Percentiles rank a stretch among this genome's conserved stretches.
These are phyloP conservation scores for Papiliotrema fonsecae DNA, from an alignment of 1,284 basidiomycete species.

Conservation along the genomic window DNA sequence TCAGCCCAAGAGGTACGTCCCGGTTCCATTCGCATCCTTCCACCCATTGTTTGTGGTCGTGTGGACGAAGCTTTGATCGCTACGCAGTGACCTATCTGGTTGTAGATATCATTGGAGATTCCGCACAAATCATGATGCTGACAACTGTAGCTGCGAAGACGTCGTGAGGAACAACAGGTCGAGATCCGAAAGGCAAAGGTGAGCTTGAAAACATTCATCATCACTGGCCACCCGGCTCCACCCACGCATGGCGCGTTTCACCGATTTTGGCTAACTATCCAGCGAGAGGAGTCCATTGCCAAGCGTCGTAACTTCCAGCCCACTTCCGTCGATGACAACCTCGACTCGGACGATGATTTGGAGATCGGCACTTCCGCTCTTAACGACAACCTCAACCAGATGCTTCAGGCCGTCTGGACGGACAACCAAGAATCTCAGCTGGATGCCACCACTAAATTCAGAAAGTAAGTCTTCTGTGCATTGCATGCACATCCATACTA, in stretches of 20 bases:
- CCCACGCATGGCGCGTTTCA: no score
- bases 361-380: constrained; percentile 51
- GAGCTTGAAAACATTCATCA: no score
- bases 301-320: constrained; percentile 90
- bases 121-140: neutral
- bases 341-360: constrained; percentile 74
- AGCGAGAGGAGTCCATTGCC: constrained; percentile 90
- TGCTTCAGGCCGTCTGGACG: constrained; percentile 91
- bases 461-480: constrained; percentile 62
- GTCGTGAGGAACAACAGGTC: constrained; percentile 93
- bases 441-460: constrained; percentile 91
- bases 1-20: constrained; percentile 46
- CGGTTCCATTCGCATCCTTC: neutral
- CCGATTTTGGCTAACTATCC: neutral
- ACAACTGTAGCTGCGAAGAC: constrained; percentile 64
- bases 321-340: constrained; percentile 52
- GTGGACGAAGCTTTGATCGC: neutral
- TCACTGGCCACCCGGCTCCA: neutral
- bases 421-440: constrained; percentile 86
- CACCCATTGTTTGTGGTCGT: constrained; percentile 1
- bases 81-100: neutral
- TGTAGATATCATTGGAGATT: neutral
- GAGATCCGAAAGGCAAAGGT: constrained; percentile 91
- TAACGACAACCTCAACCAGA: constrained; percentile 57
- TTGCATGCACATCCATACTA: neutral